Base-by-base conservation (phyloP, 2,329 filamentous ascomycete species). In the Alternaria sp. region DNA sequence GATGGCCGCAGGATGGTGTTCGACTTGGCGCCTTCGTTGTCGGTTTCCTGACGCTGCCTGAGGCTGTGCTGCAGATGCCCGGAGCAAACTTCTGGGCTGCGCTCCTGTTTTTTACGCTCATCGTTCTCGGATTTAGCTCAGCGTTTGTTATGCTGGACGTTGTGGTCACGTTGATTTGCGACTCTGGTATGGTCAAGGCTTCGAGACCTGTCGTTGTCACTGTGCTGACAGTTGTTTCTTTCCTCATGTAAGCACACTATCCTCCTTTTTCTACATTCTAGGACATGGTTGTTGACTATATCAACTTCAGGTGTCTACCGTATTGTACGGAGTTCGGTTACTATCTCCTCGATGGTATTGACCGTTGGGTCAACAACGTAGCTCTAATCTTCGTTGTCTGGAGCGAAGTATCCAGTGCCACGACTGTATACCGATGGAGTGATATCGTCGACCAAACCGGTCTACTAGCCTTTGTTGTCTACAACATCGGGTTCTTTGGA, bases 141-240 rank as follows among this genome's bases (percentile, higher is more conserved):
- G 83, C 85, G 0, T 86, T 86, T 58, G 84, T 84, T 46, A 85
- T 87, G 83, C 73, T 87, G 5, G 85, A 87, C 63, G 84, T 83
- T 4, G 78, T 83, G 4, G 82, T 83, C 7, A 87, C 85, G 0
- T 67, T 86, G 41, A 73, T 83, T 36, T 81, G 84, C 72, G 85
- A 87, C 58, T 79, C 81, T 0, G 82, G 83, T n/a, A 40, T 73
- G 51, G 60, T 81, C 45, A 80, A 81, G 63, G 68, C 75, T 13
- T 82, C 80, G 2, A 78, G 83, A 17, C 80, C 79, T 1, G 65
- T 77, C 34, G 80, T 86, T 8, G 84, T 85, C 36, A 85, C 83
- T 0, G 69, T 57, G 0, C 69, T 86, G 13, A 82, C 81, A 0
- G 44, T 84, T 0, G 14, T 82, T 13, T 85, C 81, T 0, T 85